Percentiles rank a stretch among this genome's conserved stretches.
phyloP scores from a whole-genome alignment of 73 alveolate genomes.

The Tetrahymena borealis region DNA sequence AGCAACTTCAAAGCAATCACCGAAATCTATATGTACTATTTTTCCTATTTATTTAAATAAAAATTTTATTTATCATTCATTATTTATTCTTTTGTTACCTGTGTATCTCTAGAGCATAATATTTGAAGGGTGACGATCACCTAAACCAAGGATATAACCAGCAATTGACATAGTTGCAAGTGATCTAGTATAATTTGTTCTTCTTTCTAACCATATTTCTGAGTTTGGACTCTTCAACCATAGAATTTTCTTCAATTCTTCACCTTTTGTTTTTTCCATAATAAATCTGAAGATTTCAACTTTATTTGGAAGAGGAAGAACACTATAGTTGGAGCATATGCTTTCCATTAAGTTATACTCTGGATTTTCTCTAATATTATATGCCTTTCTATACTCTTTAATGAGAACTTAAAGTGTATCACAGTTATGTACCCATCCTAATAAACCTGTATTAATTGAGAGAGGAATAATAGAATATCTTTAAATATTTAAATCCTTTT shows the following conservation, averaged over 20 bases:
- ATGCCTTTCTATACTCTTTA: slow-evolving; percentile 82
- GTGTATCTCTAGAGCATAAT: slow-evolving; percentile 92
- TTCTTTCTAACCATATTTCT: slow-evolving; percentile 94
- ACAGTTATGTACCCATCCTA: slow-evolving; percentile 98
- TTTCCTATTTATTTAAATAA: slow-evolving; percentile 62
- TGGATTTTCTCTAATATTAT: slow-evolving; percentile 72
- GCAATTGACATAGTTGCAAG: slow-evolving; percentile 97
- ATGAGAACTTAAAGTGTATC: slow-evolving; percentile 91
- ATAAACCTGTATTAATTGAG: slow-evolving; percentile 89
- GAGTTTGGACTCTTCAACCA: slow-evolving; percentile 90
- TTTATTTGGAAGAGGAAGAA: slow-evolving; percentile 76
- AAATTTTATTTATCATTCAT: not conserved
- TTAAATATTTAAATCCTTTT: slow-evolving; percentile 80
- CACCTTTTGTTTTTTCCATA: slow-evolving; percentile 87
- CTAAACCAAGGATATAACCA: slow-evolving; percentile 98
- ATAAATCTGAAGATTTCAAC: slow-evolving; percentile 86
- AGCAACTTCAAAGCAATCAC: slow-evolving; percentile 98
- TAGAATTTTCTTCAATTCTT: slow-evolving; percentile 85
- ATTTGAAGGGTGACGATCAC: slow-evolving; percentile 99
- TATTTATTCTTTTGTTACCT: not conserved
- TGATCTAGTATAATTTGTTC: slow-evolving; percentile 93
- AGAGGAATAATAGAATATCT: slow-evolving; percentile 96
- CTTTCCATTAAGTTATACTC: slow-evolving; percentile 81
- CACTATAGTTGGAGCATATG: slow-evolving; percentile 76
- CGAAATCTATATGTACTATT: slow-evolving; percentile 97